Percentiles rank a stretch among this genome's conserved stretches.
These are phyloP conservation scores for Cladorrhinum samala DNA, from an alignment of 495 filamentous ascomycete species.

Conservation along the genomic window DNA sequence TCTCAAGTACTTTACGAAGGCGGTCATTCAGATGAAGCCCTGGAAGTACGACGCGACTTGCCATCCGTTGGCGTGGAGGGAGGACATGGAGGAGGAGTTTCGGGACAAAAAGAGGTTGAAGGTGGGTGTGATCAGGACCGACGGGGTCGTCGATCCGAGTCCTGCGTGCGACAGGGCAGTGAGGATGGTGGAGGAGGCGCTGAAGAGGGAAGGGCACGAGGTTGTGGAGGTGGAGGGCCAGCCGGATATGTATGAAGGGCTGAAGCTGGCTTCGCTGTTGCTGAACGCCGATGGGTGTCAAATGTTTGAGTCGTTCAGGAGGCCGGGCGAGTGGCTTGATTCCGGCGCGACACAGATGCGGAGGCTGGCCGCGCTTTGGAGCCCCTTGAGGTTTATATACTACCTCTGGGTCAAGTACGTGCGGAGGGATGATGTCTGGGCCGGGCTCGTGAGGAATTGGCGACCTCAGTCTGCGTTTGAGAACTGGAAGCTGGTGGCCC, in stretches of 20 bases:
- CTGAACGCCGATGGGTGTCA: constrained; percentile 82
- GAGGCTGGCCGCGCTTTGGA: constrained; percentile 64
- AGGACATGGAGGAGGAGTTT: constrained; percentile 51
- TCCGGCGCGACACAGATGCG: constrained; percentile 68
- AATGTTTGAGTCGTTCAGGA: constrained; percentile 72
- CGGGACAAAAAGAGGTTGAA: constrained; percentile 50
- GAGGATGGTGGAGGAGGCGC: constrained; percentile 58
- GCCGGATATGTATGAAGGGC: constrained; percentile 63
- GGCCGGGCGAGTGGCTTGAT: constrained; percentile 74
- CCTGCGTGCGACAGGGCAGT: constrained; percentile 80
- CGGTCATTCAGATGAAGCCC: constrained; percentile 74
- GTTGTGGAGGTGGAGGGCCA: constrained; percentile 61
- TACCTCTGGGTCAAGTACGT: constrained; percentile 85
- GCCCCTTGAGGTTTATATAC: constrained; percentile 76
- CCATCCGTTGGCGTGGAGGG: constrained; percentile 78
- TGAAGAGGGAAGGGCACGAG: constrained; percentile 67
- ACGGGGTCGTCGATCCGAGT: constrained; percentile 81
- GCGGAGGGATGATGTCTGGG: constrained; percentile 67
- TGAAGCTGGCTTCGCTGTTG: constrained; percentile 74
- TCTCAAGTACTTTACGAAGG: constrained; percentile 76
- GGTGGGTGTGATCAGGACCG: constrained; percentile 72
- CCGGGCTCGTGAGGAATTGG: constrained; percentile 67
- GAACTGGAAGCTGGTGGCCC: constrained; percentile 73
- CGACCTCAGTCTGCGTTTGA: constrained; percentile 62
- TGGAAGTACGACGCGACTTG: constrained; percentile 89